Percentiles rank a stretch among this genome's conserved stretches.
Conservation (phyloP, 768 basidiomycete genomes). For the Pleurotus pulmonarius region DNA sequence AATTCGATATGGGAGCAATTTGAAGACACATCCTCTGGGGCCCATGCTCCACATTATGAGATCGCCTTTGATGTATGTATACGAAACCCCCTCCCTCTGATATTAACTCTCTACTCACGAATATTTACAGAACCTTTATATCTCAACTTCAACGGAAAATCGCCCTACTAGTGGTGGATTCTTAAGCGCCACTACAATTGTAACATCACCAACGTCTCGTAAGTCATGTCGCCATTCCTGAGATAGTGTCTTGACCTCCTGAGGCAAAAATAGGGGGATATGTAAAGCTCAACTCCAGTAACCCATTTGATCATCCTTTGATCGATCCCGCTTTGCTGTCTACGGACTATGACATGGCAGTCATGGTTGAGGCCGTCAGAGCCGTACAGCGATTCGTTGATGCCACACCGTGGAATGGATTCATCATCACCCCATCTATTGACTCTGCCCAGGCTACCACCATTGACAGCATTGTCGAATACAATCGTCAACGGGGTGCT, state of each 20-base stretch:
- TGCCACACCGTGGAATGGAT: constrained; percentile 24
- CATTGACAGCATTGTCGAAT: constrained; percentile 21
- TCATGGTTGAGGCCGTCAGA: constrained; percentile 23
- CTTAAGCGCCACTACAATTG: constrained; percentile 21
- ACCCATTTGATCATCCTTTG: constrained; percentile 21
- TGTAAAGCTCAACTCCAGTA: constrained; percentile 20
- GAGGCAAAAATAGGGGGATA: constrained; percentile 16
- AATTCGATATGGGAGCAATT: constrained; percentile 23
- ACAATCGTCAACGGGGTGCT: constrained; percentile 14
- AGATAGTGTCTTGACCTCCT: background rate
- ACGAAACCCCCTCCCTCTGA: constrained; percentile 3
- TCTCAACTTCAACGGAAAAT: background rate
- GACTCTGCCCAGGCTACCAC: constrained; percentile 18
- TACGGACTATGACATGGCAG: constrained; percentile 17
- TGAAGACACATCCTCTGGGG: constrained; percentile 32
- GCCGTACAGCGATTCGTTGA: constrained; percentile 20
- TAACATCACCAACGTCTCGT: constrained; percentile 34
- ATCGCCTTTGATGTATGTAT: constrained; percentile 24
- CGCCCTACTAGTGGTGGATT: constrained; percentile 24
- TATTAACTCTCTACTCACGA: background rate
- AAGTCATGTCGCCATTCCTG: background rate
- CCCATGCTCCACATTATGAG: constrained; percentile 30
- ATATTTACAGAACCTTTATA: background rate
- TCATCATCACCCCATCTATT: constrained; percentile 16
- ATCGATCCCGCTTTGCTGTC: constrained; percentile 21